Evolutionary conservation across 305 asterid genomes (phyloP).

Genomic region (Ilex paraguariensis): DNA sequence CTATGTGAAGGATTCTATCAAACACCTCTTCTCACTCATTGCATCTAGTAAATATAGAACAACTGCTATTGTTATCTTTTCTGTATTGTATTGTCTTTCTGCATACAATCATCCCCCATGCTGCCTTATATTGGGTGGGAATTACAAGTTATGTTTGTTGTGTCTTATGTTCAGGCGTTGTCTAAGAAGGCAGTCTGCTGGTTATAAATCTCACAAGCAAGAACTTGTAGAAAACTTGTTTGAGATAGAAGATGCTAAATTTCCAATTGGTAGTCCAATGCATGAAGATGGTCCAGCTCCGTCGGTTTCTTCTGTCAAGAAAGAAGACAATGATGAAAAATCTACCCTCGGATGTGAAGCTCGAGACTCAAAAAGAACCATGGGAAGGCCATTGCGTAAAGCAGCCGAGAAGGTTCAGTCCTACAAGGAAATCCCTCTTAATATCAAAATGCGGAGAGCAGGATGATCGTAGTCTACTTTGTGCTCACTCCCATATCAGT

Average conservation of each 20-base stretch:
- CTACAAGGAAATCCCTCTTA: slow-evolving; percentile 68
- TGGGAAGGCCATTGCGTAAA: slow-evolving; percentile 53
- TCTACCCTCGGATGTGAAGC: slow-evolving; percentile 10
- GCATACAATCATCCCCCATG: no score
- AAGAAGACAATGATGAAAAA: slow-evolving; percentile 15
- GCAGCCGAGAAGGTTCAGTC: slow-evolving; percentile 70
- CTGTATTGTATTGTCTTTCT: no score
- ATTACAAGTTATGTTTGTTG: no score
- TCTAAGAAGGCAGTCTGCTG: slow-evolving; percentile 57
- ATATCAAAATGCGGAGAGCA: slow-evolving; percentile 65
- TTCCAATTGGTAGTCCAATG: slow-evolving; percentile 17
- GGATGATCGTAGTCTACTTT: slow-evolving; percentile 17
- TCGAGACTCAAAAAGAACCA: slow-evolving; percentile 33
- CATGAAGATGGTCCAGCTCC: slow-evolving; percentile 11
- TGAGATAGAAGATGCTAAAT: slow-evolving; percentile 43
- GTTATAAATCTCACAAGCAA: slow-evolving; percentile 29
- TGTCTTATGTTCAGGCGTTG: slow-evolving; percentile 43
- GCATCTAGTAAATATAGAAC: no score
- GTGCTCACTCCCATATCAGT: no score
- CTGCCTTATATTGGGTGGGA: no score
- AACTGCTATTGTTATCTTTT: no score
- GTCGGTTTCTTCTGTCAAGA: not conserved
- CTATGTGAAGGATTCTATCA: no score
- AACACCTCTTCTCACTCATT: no score
- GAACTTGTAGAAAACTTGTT: slow-evolving; percentile 40